Base-by-base conservation (phyloP, 2,329 filamentous ascomycete genomes). In the Bimuria novae-zelandiae region DNA sequence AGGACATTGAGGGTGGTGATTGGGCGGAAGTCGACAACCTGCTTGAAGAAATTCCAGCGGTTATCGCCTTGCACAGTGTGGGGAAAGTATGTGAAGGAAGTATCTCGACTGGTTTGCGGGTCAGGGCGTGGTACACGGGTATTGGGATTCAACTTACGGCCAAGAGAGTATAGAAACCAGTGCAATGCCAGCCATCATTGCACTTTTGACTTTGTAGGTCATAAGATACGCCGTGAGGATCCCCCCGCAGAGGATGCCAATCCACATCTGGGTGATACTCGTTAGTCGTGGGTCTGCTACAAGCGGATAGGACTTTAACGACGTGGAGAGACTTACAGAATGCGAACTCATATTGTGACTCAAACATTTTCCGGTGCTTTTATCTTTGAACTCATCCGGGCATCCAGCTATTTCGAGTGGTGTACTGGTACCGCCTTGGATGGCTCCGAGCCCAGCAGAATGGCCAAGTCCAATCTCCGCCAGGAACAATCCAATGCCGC, bases 131-230 rank as follows among this genome's bases (percentile, higher is more conserved):
- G 17, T 44, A 44, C n/a, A 3, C 6, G 32, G 43, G 37, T 32
- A 30, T 16, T 16, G 32, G 19, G 10, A 8, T 1, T 29, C 6
- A 14, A 69, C 73, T 65, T 63, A 75, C 3, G 91, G 91, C 91
- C 91, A 96, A 11, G 90, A 95, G 66, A 93, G 90, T 70, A 95
- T 88, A 56, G 88, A 90, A 46, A 95, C 90, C 14, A 95, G 81
- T 16, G 92, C 72, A 58, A 95, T 94, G 29, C 90, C 91, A 40
- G 84, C 82, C 59, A 96, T 90, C 68, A 96, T 89, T 49, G 91
- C 91, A 53, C 89, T 90, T 75, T 93, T 93, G 72, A 95, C 84
- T 37, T 90, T 87, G 74, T 90, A 95, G 76, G 92, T 83, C 87
- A 93, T 89, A 44, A 95, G 78, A 55, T 93, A 79, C 11, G 88